phyloP scores from a whole-genome alignment of 805 yeast genomes.

The Wickerhamia fluorescens region DNA sequence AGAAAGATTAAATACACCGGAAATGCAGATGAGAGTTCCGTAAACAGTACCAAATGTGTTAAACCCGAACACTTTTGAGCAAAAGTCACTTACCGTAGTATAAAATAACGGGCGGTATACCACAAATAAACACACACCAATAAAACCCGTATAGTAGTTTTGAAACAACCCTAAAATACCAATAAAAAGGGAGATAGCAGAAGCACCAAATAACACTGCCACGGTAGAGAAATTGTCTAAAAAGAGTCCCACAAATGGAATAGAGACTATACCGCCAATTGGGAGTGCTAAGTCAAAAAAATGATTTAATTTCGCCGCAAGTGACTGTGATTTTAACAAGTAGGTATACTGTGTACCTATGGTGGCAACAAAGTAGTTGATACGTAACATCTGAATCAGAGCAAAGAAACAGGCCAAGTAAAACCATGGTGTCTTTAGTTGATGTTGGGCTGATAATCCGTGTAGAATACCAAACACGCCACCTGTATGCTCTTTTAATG shows the following conservation, averaged over 20 bases:
- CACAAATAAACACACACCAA: constrained; percentile 43
- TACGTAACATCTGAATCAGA: constrained; percentile 50
- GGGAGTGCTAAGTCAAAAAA: constrained; percentile 50
- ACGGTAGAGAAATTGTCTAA: constrained; percentile 44
- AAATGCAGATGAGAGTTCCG: constrained; percentile 47
- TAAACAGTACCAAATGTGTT: constrained; percentile 56
- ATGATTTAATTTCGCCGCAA: constrained; percentile 37
- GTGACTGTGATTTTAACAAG: constrained; percentile 31
- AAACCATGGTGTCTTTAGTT: constrained; percentile 49
- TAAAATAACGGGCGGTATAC: constrained; percentile 52
- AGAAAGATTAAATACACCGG: constrained; percentile 44
- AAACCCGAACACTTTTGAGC: constrained; percentile 59
- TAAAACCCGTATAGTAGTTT: constrained; percentile 33
- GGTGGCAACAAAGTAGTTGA: constrained; percentile 55
- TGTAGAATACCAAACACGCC: constrained; percentile 50
- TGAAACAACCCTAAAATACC: constrained; percentile 45
- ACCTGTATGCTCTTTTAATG: constrained; percentile 28
- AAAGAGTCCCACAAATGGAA: constrained; percentile 48
- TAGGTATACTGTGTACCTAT: constrained; percentile 48
- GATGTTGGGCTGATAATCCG: constrained; percentile 43
- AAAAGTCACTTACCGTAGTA: constrained; percentile 49
- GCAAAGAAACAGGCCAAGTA: constrained; percentile 41
- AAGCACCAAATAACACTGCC: constrained; percentile 33
- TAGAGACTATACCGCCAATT: constrained; percentile 47
- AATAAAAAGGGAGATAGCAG: constrained; percentile 35